Evolutionary conservation across 148 eudicot genomes (phyloP).

Genomic region (Chenopodium berlandieri): DNA sequence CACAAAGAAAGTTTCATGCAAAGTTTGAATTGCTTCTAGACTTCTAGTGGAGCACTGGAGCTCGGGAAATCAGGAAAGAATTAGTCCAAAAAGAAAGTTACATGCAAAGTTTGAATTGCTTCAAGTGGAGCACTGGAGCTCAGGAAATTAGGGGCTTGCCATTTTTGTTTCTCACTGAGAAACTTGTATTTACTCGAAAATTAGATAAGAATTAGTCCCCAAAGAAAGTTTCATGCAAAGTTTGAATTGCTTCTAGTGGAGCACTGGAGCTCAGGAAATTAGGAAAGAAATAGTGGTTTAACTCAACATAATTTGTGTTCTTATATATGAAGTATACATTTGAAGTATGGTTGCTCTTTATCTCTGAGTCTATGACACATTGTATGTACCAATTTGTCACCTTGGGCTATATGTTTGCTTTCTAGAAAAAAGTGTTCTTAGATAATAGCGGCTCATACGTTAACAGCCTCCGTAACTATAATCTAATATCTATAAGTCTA

Average conservation of each 20-base stretch:
- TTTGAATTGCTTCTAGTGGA: not conserved
- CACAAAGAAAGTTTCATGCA: not conserved
- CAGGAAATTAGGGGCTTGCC: too few species aligned
- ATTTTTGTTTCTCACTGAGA: too few species aligned
- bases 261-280: not conserved
- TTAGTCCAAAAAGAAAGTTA: too few species aligned
- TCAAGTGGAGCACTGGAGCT: too few species aligned
- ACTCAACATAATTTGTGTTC: not conserved
- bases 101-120: too few species aligned
- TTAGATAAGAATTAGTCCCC: not conserved
- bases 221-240: not conserved
- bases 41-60: not conserved
- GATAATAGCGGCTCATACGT: not conserved
- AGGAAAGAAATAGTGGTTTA: not conserved
- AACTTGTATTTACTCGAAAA: too few species aligned
- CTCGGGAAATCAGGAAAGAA: not conserved
- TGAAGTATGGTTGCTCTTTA: too few species aligned
- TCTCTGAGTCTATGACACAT: not conserved
- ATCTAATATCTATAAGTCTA: not conserved
- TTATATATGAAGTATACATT: too few species aligned
- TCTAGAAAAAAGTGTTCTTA: not conserved
- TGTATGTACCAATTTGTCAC: not conserved
- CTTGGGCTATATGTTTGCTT: not conserved
- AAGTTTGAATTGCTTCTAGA: not conserved
- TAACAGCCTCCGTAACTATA: too few species aligned